Base-by-base conservation (phyloP, 345 rosid genomes). In the Streptanthus diversifolius region DNA sequence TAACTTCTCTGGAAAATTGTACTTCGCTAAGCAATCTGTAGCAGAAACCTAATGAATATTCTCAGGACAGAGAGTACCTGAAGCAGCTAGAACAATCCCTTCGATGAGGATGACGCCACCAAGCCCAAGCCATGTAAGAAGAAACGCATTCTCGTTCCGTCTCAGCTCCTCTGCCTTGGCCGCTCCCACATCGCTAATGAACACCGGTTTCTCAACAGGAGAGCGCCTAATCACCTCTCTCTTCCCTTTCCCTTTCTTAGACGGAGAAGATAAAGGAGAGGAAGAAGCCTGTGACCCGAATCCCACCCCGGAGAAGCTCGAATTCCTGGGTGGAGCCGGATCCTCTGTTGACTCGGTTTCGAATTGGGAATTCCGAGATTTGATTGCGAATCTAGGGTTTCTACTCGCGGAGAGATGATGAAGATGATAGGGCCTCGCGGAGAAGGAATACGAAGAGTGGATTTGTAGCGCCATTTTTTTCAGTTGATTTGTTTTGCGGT, bases 51-150 rank as follows among this genome's bases (percentile, higher is more conserved):
- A 45, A 47, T 8, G 52, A 47, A 3, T 48, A 13, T 47, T 47
- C 22, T 47, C 21, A n/a, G n/a, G n/a, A n/a, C n/a, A 47, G 0
- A 3, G 3, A 12, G 12, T 51, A 90, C 98, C 98, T 67, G 97
- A 89, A 63, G 92, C 87, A 5, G 98, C 85, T 8, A 93, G 90
- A 69, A 67, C 40, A 73, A 93, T 69, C 14, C 97, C 97, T 79
- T 93, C 48, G 69, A 85, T 56, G 35, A 88, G 84, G 72, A 89
- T 93, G 68, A 91, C 17, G 13, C 80, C 82, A 17, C 98, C 98
- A 37, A 89, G 86, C 22, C 86, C 98, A 69, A 85, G 79, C 98
- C 98, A 89, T 11, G 95, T 73, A 29, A 93, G 85, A 63, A 93
- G 84, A 83, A 93, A 93, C 55, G 97, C 97, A 25, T 87, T 86